Evolutionary conservation across 495 filamentous ascomycete species (phyloP).

Genomic region (Talaromyces adpressus): DNA sequence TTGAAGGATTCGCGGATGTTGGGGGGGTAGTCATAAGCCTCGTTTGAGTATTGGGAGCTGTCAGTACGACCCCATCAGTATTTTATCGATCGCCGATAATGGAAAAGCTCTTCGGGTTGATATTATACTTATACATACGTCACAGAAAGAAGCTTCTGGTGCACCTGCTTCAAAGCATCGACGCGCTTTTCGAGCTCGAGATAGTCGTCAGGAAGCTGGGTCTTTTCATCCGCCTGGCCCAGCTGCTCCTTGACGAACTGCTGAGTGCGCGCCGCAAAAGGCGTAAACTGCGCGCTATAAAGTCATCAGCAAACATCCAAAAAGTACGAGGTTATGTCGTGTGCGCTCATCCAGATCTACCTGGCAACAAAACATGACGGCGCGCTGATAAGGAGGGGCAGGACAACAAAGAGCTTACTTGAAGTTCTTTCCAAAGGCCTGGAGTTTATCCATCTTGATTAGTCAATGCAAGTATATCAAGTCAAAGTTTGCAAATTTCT

Average conservation of each 20-base stretch:
- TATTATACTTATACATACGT: too few species aligned
- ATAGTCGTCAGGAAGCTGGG: constrained; percentile 93
- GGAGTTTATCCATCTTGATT: constrained; percentile 56
- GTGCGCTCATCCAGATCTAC: not conserved
- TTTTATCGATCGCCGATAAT: too few species aligned
- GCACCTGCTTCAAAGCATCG: constrained; percentile 93
- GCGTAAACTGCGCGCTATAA: constrained; percentile 64
- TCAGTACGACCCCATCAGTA: too few species aligned
- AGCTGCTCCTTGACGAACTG: constrained; percentile 97
- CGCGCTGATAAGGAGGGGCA: constrained; percentile 9
- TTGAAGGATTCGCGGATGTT: constrained; percentile 97
- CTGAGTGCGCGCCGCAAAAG: constrained; percentile 87
- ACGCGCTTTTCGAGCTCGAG: constrained; percentile 98
- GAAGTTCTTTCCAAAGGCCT: constrained; percentile 70
- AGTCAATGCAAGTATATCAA: not conserved
- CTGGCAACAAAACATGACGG: constrained; percentile 5
- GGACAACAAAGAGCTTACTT: constrained; percentile 37
- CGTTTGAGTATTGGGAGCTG: constrained; percentile 89
- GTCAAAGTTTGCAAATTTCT: not conserved
- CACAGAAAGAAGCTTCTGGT: constrained; percentile 92
- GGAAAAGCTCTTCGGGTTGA: too few species aligned
- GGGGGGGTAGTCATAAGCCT: constrained; percentile 98
- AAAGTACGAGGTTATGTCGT: constrained; percentile 7
- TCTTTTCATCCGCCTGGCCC: constrained; percentile 94
- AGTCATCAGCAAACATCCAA: constrained; percentile 18